Base-by-base conservation (phyloP, 2,329 filamentous ascomycete genomes). In the Alternaria burnsii region DNA sequence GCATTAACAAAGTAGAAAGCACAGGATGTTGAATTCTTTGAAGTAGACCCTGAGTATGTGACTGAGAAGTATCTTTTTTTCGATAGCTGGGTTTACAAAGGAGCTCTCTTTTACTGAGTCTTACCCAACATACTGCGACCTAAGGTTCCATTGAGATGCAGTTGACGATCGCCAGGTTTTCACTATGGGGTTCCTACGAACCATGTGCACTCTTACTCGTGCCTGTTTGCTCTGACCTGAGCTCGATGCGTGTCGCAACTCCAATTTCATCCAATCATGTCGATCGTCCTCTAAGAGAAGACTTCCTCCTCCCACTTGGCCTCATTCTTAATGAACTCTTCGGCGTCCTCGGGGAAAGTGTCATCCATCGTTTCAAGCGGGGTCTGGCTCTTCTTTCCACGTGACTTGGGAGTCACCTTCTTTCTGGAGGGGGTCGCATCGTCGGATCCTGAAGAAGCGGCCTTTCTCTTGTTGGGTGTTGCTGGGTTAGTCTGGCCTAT, bases 361-460 rank as follows among this genome's bases (percentile, higher is more conserved):
- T 65, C 50, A 32, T 40, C 54, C 11, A 32, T 47, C 7, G 41
- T 26, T 10, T 62, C 57, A 0, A 26, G 10, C 0, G 43, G 30
- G 6, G 20, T 53, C 40, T 56, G 52, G 9, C 30, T 24, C 58
- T 71, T 70, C 59, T 67, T 67, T 1, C 12, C 58, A 6, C 9
- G 9, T 11, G 58, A 40, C 65, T 70, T 73, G 2, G 65, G 51
- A 0, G 58, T 63, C 4, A 57, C 44, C 54, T 67, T 69, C n/a
- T 72, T 75, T 67, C 72, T 64, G 63, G 62, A 18, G 0, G 65
- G 59, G 0, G 68, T 67, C 8, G n/a, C 4, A 10, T 61, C 60
- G 7, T 54, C 59, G 3, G 59, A 59, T 11, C 36, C 58, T 11
- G 56, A 50, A 14, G 58, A 48, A 6, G 34, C 41, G 20, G 11